Percentiles rank a stretch among this genome's conserved stretches.
Conservation (phyloP, 192 early-diverging fungal genomes). For the Phycomyces nitens region DNA sequence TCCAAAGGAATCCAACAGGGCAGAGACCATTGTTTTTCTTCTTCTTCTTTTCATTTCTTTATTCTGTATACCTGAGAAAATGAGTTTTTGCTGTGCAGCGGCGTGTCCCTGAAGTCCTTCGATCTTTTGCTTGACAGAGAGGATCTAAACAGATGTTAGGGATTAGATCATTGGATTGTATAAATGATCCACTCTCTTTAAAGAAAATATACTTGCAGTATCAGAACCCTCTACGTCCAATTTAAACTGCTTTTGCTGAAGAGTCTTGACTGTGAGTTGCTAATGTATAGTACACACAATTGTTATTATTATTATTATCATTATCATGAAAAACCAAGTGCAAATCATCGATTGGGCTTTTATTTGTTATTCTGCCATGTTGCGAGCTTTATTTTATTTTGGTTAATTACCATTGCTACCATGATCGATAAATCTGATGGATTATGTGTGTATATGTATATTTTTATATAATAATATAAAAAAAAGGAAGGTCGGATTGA, state of each 20-base stretch:
- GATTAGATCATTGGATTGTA: neutral
- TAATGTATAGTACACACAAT: constrained; percentile 14
- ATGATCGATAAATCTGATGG: neutral
- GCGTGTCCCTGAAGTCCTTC: constrained; percentile 66
- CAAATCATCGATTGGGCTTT: no score
- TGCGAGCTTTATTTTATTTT: no score
- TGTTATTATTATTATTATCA: no score
- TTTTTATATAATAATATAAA: no score
- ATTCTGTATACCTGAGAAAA: constrained; percentile 66
- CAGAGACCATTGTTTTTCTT: neutral
- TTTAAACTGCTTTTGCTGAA: constrained; percentile 80
- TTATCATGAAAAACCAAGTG: no score
- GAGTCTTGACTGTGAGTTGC: constrained; percentile 89
- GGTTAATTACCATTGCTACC: constrained; percentile 1
- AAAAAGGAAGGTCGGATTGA: no score
- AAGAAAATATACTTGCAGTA: constrained; percentile 38
- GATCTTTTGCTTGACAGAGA: constrained; percentile 75
- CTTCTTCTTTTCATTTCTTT: neutral
- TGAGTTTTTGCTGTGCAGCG: constrained; percentile 78
- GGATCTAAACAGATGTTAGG: constrained; percentile 49
- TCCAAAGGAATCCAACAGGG: no score
- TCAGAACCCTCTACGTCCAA: constrained; percentile 71
- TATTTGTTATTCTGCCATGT: no score
- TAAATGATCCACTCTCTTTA: neutral
- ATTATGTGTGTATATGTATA: no score